Conservation (phyloP, 2,329 filamentous ascomycete species). For the Reticulascus tulasneorum region DNA sequence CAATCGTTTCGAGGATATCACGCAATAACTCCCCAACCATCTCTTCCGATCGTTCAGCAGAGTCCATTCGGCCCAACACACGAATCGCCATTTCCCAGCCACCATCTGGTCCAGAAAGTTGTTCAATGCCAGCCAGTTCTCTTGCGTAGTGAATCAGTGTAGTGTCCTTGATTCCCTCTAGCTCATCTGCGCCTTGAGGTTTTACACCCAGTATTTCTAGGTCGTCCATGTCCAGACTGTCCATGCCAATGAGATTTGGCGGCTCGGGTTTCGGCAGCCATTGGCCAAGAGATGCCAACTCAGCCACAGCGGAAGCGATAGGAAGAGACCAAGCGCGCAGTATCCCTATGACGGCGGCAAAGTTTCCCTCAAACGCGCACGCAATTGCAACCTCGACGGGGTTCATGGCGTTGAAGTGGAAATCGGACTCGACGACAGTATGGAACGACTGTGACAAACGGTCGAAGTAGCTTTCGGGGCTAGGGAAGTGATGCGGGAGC, state of each 20-base stretch:
- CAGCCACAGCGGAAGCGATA: constrained; percentile 72
- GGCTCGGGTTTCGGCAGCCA: constrained; percentile 68
- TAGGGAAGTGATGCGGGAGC: constrained; percentile 37
- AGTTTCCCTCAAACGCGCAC: constrained; percentile 77
- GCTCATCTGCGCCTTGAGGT: constrained; percentile 52
- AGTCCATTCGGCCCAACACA: constrained; percentile 76
- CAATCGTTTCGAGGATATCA: constrained; percentile 57
- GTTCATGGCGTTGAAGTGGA: constrained; percentile 72
- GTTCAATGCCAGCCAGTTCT: constrained; percentile 54
- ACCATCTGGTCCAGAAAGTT: constrained; percentile 49
- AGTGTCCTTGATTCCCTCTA: constrained; percentile 71
- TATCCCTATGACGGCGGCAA: constrained; percentile 70
- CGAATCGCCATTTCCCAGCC: constrained; percentile 90
- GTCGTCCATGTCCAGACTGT: constrained; percentile 76
- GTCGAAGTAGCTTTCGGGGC: constrained; percentile 67
- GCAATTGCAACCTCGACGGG: constrained; percentile 77
- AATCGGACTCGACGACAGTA: constrained; percentile 63
- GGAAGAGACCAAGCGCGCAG: constrained; percentile 77
- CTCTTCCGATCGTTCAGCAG: constrained; percentile 64
- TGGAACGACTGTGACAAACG: constrained; percentile 70
- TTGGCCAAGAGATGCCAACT: constrained; percentile 76
- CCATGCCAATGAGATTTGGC: constrained; percentile 51
- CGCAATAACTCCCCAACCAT: constrained; percentile 69
- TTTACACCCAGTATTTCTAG: constrained; percentile 75
- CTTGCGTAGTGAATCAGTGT: constrained; percentile 74